Conservation (phyloP, 768 basidiomycete genomes). For the Podaxis pistillaris region DNA sequence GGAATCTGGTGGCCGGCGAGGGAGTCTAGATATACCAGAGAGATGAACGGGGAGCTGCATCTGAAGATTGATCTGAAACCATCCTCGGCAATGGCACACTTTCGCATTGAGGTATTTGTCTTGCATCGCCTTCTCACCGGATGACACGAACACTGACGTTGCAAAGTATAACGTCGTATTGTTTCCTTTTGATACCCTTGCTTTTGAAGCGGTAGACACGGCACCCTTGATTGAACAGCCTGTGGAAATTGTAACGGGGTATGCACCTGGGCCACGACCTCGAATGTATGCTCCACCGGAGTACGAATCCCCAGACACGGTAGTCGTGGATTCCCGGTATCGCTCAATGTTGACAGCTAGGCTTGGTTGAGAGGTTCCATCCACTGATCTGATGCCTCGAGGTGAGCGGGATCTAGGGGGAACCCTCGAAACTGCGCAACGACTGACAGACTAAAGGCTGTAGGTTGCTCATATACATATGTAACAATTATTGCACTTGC, state of each 20-base stretch:
- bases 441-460: neutral
- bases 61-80: slow-evolving; percentile 33
- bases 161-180: slow-evolving; percentile 37
- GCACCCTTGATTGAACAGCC: slow-evolving; percentile 27
- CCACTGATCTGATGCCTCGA: neutral
- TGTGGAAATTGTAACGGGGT: slow-evolving; percentile 34
- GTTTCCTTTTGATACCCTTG: slow-evolving; percentile 33
- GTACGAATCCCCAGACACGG: slow-evolving; percentile 18
- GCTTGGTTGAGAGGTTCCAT: neutral
- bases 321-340: neutral
- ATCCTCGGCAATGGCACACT: slow-evolving; percentile 36
- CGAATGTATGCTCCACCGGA: slow-evolving; percentile 29
- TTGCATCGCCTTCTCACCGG: neutral
- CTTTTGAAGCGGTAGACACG: slow-evolving; percentile 24
- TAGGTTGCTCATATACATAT: neutral
- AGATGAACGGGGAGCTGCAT: slow-evolving; percentile 37
- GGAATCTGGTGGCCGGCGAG: slow-evolving; percentile 33
- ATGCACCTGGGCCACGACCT: slow-evolving; percentile 28
- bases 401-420: neutral
- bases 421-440: neutral
- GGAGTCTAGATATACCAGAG: slow-evolving; percentile 14
- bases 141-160: neutral
- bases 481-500: neutral
- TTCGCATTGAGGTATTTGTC: slow-evolving; percentile 34
- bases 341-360: neutral